These are phyloP conservation scores for Monosporozyma aquatica DNA, from an alignment of 805 yeast genomes.

Conservation along the genomic window DNA sequence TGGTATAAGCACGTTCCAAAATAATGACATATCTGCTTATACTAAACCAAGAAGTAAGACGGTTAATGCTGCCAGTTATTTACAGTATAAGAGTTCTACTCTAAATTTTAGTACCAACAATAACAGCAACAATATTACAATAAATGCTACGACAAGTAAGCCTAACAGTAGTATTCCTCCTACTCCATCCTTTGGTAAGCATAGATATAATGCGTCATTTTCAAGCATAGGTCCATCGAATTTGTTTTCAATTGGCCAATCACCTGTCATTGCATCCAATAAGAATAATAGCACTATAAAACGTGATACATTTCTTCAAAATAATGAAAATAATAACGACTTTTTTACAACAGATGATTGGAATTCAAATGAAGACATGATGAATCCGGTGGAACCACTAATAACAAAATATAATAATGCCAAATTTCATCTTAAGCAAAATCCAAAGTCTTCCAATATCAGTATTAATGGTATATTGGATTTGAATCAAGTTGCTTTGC, in stretches of 20 bases:
- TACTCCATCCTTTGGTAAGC: constrained; percentile 4
- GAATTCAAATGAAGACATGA: constrained; percentile 1
- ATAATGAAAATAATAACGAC: neutral
- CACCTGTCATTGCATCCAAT: constrained; percentile 1
- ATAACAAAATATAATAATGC: constrained; percentile 2
- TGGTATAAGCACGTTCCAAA: neutral
- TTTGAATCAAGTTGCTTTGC: constrained; percentile 5
- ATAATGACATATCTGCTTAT: neutral
- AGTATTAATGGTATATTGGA: constrained; percentile 3
- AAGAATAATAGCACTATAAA: neutral
- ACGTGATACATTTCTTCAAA: neutral
- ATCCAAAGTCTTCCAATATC: neutral
- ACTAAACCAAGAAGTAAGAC: constrained; percentile 2
- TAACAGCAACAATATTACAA: neutral
- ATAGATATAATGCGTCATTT: constrained; percentile 4
- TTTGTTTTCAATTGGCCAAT: constrained; percentile 3
- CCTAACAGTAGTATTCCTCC: constrained; percentile 4
- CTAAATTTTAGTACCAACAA: neutral
- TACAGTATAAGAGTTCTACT: neutral
- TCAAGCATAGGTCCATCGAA: constrained; percentile 4
- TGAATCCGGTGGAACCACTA: constrained; percentile 3
- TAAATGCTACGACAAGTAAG: neutral
- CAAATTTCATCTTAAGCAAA: constrained; percentile 1
- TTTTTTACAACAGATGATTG: constrained; percentile 1
- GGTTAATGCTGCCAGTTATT: constrained; percentile 2